phyloP scores from a whole-genome alignment of 1,284 basidiomycete species.

The Cutaneotrichosporon spelunceum region DNA sequence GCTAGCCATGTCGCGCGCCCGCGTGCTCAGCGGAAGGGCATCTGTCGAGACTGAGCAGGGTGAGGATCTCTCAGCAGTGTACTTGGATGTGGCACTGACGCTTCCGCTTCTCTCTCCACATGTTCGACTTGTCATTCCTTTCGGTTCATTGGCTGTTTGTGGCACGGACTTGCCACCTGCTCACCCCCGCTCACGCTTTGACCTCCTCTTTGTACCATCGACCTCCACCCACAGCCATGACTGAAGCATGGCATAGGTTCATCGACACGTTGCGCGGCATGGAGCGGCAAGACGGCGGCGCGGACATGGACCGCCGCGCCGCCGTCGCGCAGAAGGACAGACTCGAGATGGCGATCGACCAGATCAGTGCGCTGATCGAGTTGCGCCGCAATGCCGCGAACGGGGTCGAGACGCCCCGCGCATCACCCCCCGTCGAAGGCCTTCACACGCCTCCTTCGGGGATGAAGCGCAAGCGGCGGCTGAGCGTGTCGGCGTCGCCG shows the following conservation, averaged over 20 bases:
- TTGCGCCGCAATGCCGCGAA: constrained; percentile 15
- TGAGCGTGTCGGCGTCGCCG: constrained; percentile 16
- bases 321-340: constrained; percentile 30
- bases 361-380: constrained; percentile 35
- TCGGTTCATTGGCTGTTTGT: background rate
- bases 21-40: constrained; percentile 15
- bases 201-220: background rate
- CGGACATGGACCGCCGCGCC: constrained; percentile 16
- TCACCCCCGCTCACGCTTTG: background rate
- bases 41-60: constrained; percentile 24
- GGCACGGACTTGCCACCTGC: background rate
- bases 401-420: constrained; percentile 15
- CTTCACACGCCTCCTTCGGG: constrained; percentile 19
- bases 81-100: background rate
- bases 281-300: constrained; percentile 21
- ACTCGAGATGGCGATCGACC: constrained; percentile 42
- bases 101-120: background rate
- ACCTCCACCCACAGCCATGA: constrained; percentile 27
- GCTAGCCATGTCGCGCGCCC: constrained; percentile 12
- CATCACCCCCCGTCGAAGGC: constrained; percentile 9
- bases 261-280: constrained; percentile 44
- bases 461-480: constrained; percentile 22
- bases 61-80: constrained; percentile 12
- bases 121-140: background rate
- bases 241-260: constrained; percentile 40